phyloP scores from a whole-genome alignment of 768 basidiomycete species.

The Tephrocybe sp. region DNA sequence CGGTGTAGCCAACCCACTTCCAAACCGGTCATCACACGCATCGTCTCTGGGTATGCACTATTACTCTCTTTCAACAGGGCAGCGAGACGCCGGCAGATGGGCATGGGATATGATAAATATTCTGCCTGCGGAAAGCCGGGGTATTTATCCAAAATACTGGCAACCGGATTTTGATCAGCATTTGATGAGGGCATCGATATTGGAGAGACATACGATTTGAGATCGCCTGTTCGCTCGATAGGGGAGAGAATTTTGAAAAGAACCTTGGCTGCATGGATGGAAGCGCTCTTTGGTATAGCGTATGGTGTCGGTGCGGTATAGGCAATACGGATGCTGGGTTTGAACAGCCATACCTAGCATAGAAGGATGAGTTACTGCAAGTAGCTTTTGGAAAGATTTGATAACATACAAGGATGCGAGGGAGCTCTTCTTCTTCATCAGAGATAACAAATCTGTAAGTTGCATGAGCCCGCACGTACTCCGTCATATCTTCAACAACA shows the following conservation, averaged over 20 bases:
- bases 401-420: constrained; percentile 69
- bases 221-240: constrained; percentile 45
- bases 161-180: constrained; percentile 9
- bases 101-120: constrained; percentile 77
- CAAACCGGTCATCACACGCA: constrained; percentile 78
- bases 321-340: constrained; percentile 78
- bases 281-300: constrained; percentile 57
- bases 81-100: constrained; percentile 70
- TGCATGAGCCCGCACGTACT: constrained; percentile 88
- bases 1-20: constrained; percentile 78
- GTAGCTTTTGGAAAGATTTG: background rate
- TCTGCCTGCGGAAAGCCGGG: constrained; percentile 89
- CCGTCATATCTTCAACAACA: constrained; percentile 87
- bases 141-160: constrained; percentile 62
- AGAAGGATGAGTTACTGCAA: background rate
- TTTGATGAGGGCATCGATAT: background rate
- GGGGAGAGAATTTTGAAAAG: constrained; percentile 79
- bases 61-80: constrained; percentile 76
- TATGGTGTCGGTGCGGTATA: constrained; percentile 59
- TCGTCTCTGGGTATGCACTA: constrained; percentile 65
- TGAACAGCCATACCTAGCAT: constrained; percentile 89
- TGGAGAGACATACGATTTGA: constrained; percentile 43
- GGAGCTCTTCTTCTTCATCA: constrained; percentile 83
- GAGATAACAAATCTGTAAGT: constrained; percentile 87
- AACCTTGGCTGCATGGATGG: constrained; percentile 76